Evolutionary conservation across 2,329 filamentous ascomycete species (phyloP), one percentile per base, ranked within the genome.

Genomic region (Trichoderma atroviride): DNA sequence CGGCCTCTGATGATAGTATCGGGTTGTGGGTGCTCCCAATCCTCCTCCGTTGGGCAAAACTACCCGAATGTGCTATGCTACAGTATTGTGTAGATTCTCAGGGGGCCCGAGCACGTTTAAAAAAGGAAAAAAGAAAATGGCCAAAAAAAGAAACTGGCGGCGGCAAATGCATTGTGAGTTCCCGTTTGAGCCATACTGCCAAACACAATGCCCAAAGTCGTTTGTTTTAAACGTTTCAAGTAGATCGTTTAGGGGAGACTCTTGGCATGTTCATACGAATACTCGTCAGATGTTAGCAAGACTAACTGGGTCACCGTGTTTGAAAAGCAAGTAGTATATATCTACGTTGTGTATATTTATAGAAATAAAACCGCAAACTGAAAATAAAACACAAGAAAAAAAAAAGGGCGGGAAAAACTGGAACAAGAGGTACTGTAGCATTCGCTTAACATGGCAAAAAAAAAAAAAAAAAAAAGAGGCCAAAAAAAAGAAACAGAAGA

Each of bases 1-100:
- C 22, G 37, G 52, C n/a, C 40, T 65, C 19, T 33, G 52, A 65
- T 57, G 62, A n/a, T n/a, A n/a, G 47, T 47, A 43, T 56, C 62
- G 62, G 62, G 29, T 53, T 37, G 60, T 62, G 60, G 47, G 60
- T 5, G 22, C 47, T 63, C 47, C 35, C 31, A 63, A 63, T 53
- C 60, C 31, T 62, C 60, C 47, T 63, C 52, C 37, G 47, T 63
- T 63, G 35, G 60, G 60, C 22, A 53, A 63, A 22, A 35, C 19
- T 63, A 11, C 60, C 60, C 60, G 31, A 53, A 19, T 5, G 29
- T 37, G 16, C 22, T 40, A 11, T 35, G 33, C 33, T 35, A n/a
- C n/a, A n/a, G n/a, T n/a, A 53, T 63, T 63, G 60, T 47, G 37
- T 27, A 22, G 47, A 24, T 11, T 50, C 50, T 37, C 31, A 53